phyloP scores from a whole-genome alignment of 2,329 filamentous ascomycete genomes.

The Sclerotinia glacialis region DNA sequence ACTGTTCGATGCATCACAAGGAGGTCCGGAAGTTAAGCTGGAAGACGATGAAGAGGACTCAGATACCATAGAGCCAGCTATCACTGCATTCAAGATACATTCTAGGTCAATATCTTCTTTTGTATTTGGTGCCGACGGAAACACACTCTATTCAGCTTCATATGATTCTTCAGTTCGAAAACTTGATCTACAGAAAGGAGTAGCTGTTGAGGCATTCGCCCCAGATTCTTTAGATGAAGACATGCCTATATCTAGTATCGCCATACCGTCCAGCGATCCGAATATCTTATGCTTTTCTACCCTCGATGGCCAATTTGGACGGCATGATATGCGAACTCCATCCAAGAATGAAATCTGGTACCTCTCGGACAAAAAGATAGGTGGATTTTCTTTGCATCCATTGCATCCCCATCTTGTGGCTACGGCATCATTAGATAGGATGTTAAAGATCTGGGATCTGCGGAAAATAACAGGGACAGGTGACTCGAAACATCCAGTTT shows the following conservation, averaged over 20 bases:
- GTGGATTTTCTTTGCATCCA: slow-evolving; percentile 84
- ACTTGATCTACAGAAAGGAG: slow-evolving; percentile 76
- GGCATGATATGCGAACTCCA: slow-evolving; percentile 70
- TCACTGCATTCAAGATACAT: slow-evolving; percentile 88
- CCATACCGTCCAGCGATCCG: slow-evolving; percentile 68
- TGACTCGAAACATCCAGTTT: slow-evolving; percentile 58
- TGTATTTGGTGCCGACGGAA: slow-evolving; percentile 69
- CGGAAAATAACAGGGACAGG: slow-evolving; percentile 69
- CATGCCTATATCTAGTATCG: slow-evolving; percentile 77
- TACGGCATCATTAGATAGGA: slow-evolving; percentile 86
- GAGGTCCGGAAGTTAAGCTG: slow-evolving; percentile 50
- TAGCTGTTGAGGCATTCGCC: slow-evolving; percentile 78
- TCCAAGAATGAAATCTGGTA: slow-evolving; percentile 65
- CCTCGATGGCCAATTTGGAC: slow-evolving; percentile 74
- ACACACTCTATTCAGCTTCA: slow-evolving; percentile 77
- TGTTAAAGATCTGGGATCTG: slow-evolving; percentile 88
- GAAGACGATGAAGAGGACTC: slow-evolving; percentile 64
- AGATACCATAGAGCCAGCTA: slow-evolving; percentile 67
- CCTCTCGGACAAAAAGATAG: slow-evolving; percentile 89
- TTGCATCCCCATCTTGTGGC: slow-evolving; percentile 76
- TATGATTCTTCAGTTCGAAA: slow-evolving; percentile 92
- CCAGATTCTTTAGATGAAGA: slow-evolving; percentile 68
- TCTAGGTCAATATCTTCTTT: slow-evolving; percentile 85
- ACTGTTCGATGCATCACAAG: slow-evolving; percentile 83
- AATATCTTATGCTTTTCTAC: slow-evolving; percentile 85